phyloP scores from a whole-genome alignment of 441 rosid species.

The Corymbia citriodora region DNA sequence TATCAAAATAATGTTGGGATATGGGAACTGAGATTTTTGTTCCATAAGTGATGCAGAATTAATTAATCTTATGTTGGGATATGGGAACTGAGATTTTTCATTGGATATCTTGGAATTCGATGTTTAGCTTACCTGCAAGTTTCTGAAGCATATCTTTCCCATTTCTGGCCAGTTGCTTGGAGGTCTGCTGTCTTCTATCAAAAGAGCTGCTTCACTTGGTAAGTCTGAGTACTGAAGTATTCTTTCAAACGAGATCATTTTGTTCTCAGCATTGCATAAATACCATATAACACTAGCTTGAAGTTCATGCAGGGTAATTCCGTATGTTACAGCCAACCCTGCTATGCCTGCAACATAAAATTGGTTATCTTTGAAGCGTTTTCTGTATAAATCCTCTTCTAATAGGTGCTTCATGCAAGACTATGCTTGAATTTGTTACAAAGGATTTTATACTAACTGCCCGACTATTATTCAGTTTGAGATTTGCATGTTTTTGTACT shows the following conservation, averaged over 20 bases:
- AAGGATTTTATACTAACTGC: background rate
- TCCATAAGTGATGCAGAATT: background rate
- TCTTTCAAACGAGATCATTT: constrained; percentile 95
- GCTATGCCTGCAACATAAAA: constrained; percentile 64
- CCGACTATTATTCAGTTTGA: background rate
- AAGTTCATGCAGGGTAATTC: constrained; percentile 77
- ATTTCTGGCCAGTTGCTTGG: constrained; percentile 79
- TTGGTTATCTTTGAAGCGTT: background rate
- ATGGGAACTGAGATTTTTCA: background rate
- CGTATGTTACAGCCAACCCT: constrained; percentile 93
- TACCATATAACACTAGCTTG: constrained; percentile 91
- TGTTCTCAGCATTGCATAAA: constrained; percentile 91
- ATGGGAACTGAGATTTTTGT: background rate
- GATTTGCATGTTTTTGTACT: background rate
- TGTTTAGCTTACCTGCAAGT: constrained; percentile 56
- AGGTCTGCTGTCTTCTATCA: constrained; percentile 54
- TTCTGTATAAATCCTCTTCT: background rate
- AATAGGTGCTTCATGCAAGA: background rate
- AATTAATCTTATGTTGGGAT: background rate
- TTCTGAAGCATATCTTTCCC: constrained; percentile 71
- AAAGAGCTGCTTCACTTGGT: constrained; percentile 71
- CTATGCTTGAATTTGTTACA: background rate
- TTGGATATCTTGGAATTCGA: background rate
- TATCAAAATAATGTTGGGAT: background rate
- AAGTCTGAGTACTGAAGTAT: constrained; percentile 81